Conservation (phyloP, 2,329 filamentous ascomycete species). For the Fusarium abutilonis region DNA sequence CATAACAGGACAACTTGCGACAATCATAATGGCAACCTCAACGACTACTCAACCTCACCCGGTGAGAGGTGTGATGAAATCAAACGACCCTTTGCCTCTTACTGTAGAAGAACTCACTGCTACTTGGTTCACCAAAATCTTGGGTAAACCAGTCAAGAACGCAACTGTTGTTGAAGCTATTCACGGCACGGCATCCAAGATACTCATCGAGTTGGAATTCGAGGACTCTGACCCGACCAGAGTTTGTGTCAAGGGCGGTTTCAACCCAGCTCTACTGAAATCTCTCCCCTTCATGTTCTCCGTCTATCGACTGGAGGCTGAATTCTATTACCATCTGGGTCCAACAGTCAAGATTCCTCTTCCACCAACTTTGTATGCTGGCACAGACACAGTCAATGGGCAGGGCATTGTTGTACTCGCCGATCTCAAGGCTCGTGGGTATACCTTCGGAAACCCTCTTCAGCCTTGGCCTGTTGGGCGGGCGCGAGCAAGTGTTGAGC, state of each 20-base stretch:
- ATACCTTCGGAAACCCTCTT: slow-evolving; percentile 8
- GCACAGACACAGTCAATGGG: background rate
- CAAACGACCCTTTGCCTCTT: slow-evolving; percentile 1
- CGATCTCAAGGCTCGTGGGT: slow-evolving; percentile 6
- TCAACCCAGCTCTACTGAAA: slow-evolving; percentile 1
- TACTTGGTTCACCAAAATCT: slow-evolving; percentile 13
- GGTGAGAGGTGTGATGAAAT: background rate
- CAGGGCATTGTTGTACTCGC: slow-evolving; percentile 14
- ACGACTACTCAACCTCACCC: background rate
- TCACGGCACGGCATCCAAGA: slow-evolving; percentile 23
- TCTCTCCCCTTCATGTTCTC: background rate
- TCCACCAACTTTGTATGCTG: background rate
- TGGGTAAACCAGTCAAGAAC: background rate
- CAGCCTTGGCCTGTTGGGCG: slow-evolving; percentile 11
- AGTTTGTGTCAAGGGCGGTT: slow-evolving; percentile 23
- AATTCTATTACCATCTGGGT: slow-evolving; percentile 25
- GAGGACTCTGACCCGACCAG: background rate
- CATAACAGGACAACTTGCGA: background rate
- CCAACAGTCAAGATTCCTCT: slow-evolving; percentile 5
- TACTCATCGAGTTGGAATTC: background rate
- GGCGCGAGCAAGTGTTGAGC: background rate
- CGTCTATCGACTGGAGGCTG: slow-evolving; percentile 2
- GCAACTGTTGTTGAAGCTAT: background rate
- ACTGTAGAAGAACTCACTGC: background rate
- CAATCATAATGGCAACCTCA: background rate